Base-by-base conservation (phyloP, 1,139 yeast genomes). In the Yamadazyma friedrichii region DNA sequence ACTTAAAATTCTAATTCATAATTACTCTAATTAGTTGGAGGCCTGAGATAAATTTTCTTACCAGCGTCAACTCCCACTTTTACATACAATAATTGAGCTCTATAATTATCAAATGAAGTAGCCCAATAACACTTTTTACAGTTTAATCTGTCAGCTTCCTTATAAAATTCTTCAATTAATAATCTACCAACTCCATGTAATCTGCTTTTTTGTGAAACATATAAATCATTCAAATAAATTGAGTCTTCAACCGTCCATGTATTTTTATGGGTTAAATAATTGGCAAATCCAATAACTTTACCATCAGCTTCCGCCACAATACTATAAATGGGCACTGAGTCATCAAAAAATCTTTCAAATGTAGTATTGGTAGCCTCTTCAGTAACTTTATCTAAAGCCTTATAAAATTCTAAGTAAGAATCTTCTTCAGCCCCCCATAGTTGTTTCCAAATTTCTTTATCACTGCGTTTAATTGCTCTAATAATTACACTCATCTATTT, bases 71-170 rank as follows among this genome's bases (percentile, higher is more conserved):
- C 59, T 15, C 78, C 83, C 15, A 78, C 74, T 50, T 75, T 78
- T n/a, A 76, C 68, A 52, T 79, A 79, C 50, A 78, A 63, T 52
- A 78, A 49, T 52, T 79, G 84, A 2, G 84, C 84, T 26, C 82
- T 57, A 52, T 78, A 81, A 55, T 79, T 79, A 43, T 67, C 73
- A 40, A 62, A 58, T 45, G 74, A 78, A 2, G 84, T 78, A 42
- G 62, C 61, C 84, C 84, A 79, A 55, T 78, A 78, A 20, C 75
- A 76, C 42, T 70, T 67, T 22, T 60, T 60, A 31, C 69, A 61
- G 2, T 59, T 64, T 40, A 66, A 48, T 42, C 61, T 60, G 47
- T 78, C 81, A 5, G 78, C 78, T 44, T 72, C 74, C 0, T 47
- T 50, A 49, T 73, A 79, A 10, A 76, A 73, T 42, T 57, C 67